These are phyloP conservation scores for Rugosomyces carneus DNA, from an alignment of 1,284 basidiomycete species.

Conservation along the genomic window DNA sequence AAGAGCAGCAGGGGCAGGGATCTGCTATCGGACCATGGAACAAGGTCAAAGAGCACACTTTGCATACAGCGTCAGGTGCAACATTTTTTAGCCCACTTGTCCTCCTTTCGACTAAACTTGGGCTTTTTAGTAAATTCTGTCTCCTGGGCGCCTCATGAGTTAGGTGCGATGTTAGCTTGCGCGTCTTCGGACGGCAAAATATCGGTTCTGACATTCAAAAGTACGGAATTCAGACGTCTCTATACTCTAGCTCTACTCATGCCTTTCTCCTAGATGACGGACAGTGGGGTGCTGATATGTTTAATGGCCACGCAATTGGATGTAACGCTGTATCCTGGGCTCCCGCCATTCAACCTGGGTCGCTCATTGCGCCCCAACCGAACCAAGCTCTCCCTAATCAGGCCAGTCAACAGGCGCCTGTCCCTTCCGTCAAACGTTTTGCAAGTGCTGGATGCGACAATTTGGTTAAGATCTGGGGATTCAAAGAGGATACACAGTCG, in stretches of 20 bases:
- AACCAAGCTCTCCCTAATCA: constrained; percentile 39
- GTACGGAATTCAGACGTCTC: constrained; percentile 32
- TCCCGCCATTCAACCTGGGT: constrained; percentile 83
- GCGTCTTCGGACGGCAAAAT: constrained; percentile 98
- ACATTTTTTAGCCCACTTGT: constrained; percentile 1
- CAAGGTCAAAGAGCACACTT: constrained; percentile 93
- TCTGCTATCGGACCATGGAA: constrained; percentile 67
- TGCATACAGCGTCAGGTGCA: constrained; percentile 90
- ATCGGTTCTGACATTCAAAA: constrained; percentile 96
- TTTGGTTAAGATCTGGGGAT: constrained; percentile 93
- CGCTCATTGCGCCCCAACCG: constrained; percentile 65
- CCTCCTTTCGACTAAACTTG: not conserved
- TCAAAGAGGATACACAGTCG: constrained; percentile 67
- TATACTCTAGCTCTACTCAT: not conserved
- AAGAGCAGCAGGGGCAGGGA: constrained; percentile 68
- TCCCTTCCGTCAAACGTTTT: constrained; percentile 72
- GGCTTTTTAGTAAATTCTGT: constrained; percentile 83
- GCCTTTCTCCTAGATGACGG: constrained; percentile 70
- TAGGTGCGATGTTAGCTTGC: constrained; percentile 94
- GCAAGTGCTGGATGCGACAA: constrained; percentile 97
- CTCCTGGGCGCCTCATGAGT: constrained; percentile 96
- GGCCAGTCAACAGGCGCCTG: constrained; percentile 31
- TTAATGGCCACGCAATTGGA: constrained; percentile 93
- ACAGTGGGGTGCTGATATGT: constrained; percentile 93
- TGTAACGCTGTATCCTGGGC: constrained; percentile 99